Percentiles rank a stretch among this genome's conserved stretches.
phyloP scores from a whole-genome alignment of 177 flowering plant genomes.

The Vitis hybrid region DNA sequence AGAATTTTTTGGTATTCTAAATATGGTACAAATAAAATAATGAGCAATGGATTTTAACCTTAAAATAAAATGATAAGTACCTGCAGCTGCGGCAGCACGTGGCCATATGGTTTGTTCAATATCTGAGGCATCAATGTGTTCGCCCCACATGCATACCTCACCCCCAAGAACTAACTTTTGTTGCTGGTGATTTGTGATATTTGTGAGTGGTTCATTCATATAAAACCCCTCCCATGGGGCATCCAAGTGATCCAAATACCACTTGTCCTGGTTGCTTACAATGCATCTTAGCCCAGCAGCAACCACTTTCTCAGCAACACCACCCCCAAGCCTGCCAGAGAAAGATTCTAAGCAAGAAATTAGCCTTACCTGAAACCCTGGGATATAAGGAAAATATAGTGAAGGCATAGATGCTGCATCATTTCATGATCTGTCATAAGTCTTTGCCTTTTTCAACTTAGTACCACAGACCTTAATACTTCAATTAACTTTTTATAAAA shows the following conservation, averaged over 20 bases:
- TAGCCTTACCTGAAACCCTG: neutral
- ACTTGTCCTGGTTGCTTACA: slow-evolving; percentile 84
- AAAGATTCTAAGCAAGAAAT: neutral
- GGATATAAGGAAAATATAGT: neutral
- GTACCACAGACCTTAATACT: neutral
- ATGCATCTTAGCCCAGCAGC: slow-evolving; percentile 79
- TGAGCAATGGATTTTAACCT: neutral
- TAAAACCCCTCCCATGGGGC: slow-evolving; percentile 67
- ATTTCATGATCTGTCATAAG: neutral
- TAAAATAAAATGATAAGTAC: slow-evolving; percentile 27
- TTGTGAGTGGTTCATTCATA: slow-evolving; percentile 66
- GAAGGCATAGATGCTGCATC: neutral
- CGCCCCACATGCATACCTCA: slow-evolving; percentile 94
- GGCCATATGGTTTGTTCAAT: slow-evolving; percentile 91
- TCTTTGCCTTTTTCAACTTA: neutral
- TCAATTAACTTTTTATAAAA: neutral
- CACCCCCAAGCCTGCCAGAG: slow-evolving; percentile 65
- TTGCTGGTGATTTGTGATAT: slow-evolving; percentile 53
- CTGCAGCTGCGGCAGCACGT: slow-evolving; percentile 96
- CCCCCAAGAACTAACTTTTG: slow-evolving; percentile 76
- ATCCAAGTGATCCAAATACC: slow-evolving; percentile 85
- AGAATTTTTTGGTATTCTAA: neutral
- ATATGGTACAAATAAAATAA: neutral
- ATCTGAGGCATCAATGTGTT: slow-evolving; percentile 66
- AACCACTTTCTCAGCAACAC: slow-evolving; percentile 62